Evolutionary conservation across 441 rosid genomes (phyloP).

Genomic region (Breynia disticha): DNA sequence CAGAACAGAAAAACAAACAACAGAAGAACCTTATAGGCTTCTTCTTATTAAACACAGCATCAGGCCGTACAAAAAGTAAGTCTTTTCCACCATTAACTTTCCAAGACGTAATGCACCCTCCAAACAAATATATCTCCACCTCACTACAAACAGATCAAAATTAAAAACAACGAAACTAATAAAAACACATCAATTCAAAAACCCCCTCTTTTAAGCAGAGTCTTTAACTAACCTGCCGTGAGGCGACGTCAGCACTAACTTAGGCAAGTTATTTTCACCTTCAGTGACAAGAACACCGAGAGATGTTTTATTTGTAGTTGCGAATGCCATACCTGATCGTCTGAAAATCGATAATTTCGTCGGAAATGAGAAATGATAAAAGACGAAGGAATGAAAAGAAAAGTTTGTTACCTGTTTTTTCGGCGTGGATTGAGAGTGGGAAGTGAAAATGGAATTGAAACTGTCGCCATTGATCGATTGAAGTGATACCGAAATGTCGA

Average conservation of each 20-base stretch:
- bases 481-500: too few relatives aligned
- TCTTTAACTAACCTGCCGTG: constrained; percentile 41
- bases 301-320: constrained; percentile 25
- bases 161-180: not conserved
- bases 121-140: constrained; percentile 83
- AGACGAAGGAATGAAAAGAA: not conserved
- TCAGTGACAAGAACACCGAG: constrained; percentile 60
- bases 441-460: constrained; percentile 36
- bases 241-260: constrained; percentile 70
- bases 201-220: not conserved
- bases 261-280: constrained; percentile 85
- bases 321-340: constrained; percentile 48
- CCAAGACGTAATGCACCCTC: constrained; percentile 94
- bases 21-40: constrained; percentile 67
- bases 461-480: constrained; percentile 35
- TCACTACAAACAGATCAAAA: constrained; percentile 32
- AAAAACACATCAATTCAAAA: not conserved
- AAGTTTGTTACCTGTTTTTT: constrained; percentile 36
- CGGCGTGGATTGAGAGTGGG: constrained; percentile 37
- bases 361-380: not conserved
- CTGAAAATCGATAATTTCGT: constrained; percentile 23
- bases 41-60: constrained; percentile 88
- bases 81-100: constrained; percentile 64
- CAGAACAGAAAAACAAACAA: not conserved
- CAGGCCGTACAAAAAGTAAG: constrained; percentile 88